phyloP scores from a whole-genome alignment of 306 rosid genomes.

The Cotoneaster glaucophyllus region DNA sequence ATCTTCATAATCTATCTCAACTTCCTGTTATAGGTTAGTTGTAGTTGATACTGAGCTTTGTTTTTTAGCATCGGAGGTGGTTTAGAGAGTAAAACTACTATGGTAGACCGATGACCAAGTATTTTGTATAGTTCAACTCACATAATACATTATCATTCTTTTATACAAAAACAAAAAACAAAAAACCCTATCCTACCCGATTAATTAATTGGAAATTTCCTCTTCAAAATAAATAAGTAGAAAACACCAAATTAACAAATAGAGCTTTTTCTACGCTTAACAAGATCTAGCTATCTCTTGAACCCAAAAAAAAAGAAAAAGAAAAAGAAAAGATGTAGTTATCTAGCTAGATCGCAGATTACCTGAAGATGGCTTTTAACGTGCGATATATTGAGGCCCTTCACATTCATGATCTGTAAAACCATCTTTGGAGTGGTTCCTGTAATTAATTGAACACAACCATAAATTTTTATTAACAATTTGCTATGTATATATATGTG shows the following conservation, averaged over 20 bases:
- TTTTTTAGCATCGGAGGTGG: too few relatives aligned
- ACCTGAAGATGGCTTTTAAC: conserved; percentile 98
- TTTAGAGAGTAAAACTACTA: too few relatives aligned
- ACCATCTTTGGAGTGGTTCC: conserved; percentile 89
- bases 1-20: too few relatives aligned
- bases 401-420: conserved; percentile 67
- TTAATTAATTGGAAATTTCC: neutral
- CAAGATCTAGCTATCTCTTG: neutral
- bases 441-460: conserved; percentile 9
- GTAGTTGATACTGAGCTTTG: too few relatives aligned
- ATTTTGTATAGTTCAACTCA: too few relatives aligned
- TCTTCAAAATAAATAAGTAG: neutral
- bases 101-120: too few relatives aligned
- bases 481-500: neutral
- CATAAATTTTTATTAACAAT: neutral
- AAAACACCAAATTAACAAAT: neutral
- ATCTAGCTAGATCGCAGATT: neutral
- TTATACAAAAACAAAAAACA: too few relatives aligned
- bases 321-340: neutral
- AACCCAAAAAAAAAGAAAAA: neutral
- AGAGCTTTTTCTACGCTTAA: neutral
- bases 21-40: too few relatives aligned
- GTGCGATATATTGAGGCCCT: conserved; percentile 70
- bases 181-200: neutral
- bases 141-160: too few relatives aligned